These are phyloP conservation scores for Pachyrhizus erosus DNA, from an alignment of 306 rosid genomes.

Conservation along the genomic window DNA sequence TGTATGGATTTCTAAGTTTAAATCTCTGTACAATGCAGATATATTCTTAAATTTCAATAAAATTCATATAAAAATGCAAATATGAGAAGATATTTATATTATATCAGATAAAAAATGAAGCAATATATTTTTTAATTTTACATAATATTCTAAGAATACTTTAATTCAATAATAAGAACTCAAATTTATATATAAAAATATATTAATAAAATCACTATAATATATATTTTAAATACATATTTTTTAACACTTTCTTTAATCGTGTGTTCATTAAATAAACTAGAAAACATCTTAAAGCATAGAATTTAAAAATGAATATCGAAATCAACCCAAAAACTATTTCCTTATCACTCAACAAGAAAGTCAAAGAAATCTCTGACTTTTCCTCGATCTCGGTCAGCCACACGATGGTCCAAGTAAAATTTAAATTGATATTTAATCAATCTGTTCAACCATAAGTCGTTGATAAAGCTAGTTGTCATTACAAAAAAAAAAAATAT, in stretches of 20 bases:
- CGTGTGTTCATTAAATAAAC: not conserved
- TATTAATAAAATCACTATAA: not conserved
- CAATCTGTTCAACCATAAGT: not conserved
- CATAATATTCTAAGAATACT: no score
- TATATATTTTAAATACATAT: no score
- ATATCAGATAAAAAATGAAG: no score
- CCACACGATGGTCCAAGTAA: not conserved
- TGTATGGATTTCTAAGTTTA: no score
- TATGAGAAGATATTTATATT: no score
- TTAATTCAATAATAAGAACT: not conserved
- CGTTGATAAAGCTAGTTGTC: not conserved
- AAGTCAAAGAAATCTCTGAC: constrained; percentile 5
- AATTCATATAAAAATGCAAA: no score
- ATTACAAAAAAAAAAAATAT: no score
- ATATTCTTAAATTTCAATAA: no score
- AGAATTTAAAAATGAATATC: not conserved
- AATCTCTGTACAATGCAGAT: no score
- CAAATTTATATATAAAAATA: no score
- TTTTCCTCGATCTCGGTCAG: not conserved
- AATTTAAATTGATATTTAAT: not conserved
- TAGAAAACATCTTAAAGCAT: not conserved
- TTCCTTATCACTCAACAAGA: not conserved
- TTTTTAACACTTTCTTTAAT: no score
- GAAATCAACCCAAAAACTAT: not conserved
- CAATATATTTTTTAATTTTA: no score